Base-by-base conservation (phyloP, 768 basidiomycete genomes). In the Agaricus blazei region DNA sequence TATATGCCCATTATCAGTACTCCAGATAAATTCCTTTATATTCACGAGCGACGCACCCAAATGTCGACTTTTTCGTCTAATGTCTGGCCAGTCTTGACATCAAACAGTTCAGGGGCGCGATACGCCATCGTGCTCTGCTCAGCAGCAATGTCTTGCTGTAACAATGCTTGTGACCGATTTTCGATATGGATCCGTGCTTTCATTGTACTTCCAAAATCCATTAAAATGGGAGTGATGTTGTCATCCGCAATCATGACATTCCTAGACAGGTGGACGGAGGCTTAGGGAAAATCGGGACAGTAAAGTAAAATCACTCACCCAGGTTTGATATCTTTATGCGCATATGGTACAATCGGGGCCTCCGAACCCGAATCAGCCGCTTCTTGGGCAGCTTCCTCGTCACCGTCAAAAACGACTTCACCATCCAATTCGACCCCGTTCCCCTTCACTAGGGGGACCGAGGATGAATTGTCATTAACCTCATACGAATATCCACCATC, bases 101-200 rank as follows among this genome's bases (percentile, higher is more conserved):
- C 97, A 66, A 98, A 99, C 23, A 99, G 76, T 65, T 99, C 97
- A 0, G 97, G 97, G 1, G 97, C 95, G 19, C 97, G 86, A 64
- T 96, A 99, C 0, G 97, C 91, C 97, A 99, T 98, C 11, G 94
- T 93, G 61, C 93, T 96, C 69, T 96, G 95, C 69, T 99, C 97
- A 15, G 93, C 93, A 2, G 97, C 97, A 59, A 96, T 84, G 67
- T 99, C 97, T 76, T 98, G 97, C 62, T 98, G 93, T 15, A 89
- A 64, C 45, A 99, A 70, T 0, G 97, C 97, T 67, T 93, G 88
- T 26, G 87, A 85, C 26, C 97, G 81, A 55, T 82, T 93, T 57
- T 88, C 82, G 56, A 98, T 80, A 26, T 74, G 76, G 56, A 98
- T 83, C 29, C 95, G 78, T 3, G 97, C 97, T 68, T 89, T 90